Conservation (phyloP, 2,329 filamentous ascomycete species). For the Curvularia lunata region DNA sequence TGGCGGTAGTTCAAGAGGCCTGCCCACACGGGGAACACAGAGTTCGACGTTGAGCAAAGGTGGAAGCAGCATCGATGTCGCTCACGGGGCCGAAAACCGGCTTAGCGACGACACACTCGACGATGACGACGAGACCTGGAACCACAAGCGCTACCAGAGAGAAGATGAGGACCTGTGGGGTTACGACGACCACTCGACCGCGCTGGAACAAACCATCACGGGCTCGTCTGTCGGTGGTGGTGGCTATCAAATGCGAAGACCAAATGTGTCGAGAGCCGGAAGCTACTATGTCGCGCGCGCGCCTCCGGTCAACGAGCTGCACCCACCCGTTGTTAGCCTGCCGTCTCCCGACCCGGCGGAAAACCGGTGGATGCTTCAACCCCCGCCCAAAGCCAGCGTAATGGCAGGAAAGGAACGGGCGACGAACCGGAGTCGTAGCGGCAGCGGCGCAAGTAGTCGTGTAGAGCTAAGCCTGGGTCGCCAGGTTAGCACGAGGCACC, state of each 20-base stretch:
- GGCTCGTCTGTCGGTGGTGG: constrained; percentile 43
- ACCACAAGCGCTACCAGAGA: constrained; percentile 78
- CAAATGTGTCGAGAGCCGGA: constrained; percentile 40
- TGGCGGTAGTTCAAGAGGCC: constrained; percentile 58
- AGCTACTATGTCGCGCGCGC: constrained; percentile 53
- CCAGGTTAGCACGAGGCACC: constrained; percentile 48
- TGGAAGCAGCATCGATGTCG: constrained; percentile 46
- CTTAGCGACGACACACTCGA: constrained; percentile 45
- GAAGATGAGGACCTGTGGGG: constrained; percentile 91
- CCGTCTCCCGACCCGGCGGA: constrained; percentile 72
- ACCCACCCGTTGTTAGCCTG: constrained; percentile 82
- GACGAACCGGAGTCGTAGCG: constrained; percentile 64
- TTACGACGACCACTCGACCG: constrained; percentile 54
- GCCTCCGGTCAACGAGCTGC: constrained; percentile 83
- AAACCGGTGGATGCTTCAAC: constrained; percentile 90
- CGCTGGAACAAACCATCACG: constrained; percentile 41
- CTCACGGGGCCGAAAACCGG: constrained; percentile 30
- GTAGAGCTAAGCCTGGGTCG: constrained; percentile 47
- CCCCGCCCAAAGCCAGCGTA: constrained; percentile 84
- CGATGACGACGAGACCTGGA: constrained; percentile 65
- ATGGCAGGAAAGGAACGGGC: constrained; percentile 87
- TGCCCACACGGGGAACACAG: constrained; percentile 65
- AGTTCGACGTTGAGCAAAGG: constrained; percentile 55
- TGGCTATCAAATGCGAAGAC: constrained; percentile 29
- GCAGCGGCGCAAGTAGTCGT: constrained; percentile 51